Percentiles rank a stretch among this genome's conserved stretches.
Evolutionary conservation across 345 rosid genomes (phyloP).

Genomic region (Trapa bicornis): DNA sequence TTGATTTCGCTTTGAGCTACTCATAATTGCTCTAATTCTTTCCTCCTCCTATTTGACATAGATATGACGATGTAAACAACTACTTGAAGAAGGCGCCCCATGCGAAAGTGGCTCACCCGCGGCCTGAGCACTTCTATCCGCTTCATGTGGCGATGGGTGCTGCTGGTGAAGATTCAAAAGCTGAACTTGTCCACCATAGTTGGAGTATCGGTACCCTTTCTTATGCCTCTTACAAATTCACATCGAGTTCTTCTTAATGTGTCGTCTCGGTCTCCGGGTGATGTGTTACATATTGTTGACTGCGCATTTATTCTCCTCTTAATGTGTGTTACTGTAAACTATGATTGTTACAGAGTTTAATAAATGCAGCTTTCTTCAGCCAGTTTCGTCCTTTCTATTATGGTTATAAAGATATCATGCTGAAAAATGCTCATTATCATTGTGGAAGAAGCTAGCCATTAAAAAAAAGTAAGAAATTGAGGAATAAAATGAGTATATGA

Average conservation of each 20-base stretch:
- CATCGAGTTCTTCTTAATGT: conserved; percentile 1
- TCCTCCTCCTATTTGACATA: conserved; percentile 5
- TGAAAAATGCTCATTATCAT: no score
- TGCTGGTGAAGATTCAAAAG: conserved; percentile 52
- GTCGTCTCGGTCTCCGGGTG: no score
- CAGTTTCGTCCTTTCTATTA: no score
- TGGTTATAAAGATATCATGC: no score
- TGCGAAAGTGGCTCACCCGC: conserved; percentile 68
- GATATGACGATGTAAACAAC: conserved; percentile 70
- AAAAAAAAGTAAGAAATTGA: no score
- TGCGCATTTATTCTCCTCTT: no score
- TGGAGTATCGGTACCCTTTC: conserved; percentile 64
- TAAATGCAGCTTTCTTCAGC: no score
- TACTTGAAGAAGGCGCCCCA: conserved; percentile 54
- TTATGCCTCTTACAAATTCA: conserved; percentile 67
- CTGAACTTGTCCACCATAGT: conserved; percentile 65
- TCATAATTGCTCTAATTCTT: background rate
- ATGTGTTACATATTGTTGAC: no score
- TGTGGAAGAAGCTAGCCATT: no score
- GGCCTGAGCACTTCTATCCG: conserved; percentile 85
- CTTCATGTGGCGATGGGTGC: conserved; percentile 89
- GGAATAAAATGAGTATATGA: no score
- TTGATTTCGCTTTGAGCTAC: background rate
- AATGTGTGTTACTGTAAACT: no score
- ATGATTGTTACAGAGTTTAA: no score